phyloP scores from a whole-genome alignment of 23 red algal species.

The Gracilaria domingensis region DNA sequence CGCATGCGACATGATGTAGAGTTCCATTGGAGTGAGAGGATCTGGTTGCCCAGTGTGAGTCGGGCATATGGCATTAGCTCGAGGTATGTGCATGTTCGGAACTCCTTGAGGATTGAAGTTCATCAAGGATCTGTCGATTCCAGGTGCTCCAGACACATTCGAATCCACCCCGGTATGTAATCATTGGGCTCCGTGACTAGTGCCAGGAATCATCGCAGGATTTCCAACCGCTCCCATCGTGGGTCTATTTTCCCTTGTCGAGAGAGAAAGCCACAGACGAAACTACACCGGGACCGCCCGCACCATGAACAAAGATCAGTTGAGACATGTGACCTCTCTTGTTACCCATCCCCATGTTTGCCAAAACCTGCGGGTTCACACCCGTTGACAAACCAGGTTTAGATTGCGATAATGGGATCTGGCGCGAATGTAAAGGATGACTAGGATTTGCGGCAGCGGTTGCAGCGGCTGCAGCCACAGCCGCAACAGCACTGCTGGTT shows the following conservation, averaged over 20 bases:
- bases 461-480: conserved; percentile 48
- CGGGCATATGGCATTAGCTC: not conserved
- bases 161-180: not conserved
- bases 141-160: not conserved
- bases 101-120: conserved; percentile 15
- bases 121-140: not conserved
- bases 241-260: not conserved
- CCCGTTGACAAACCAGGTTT: conserved; percentile 16
- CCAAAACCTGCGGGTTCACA: conserved; percentile 7
- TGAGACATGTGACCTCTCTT: conserved; percentile 25
- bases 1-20: not conserved
- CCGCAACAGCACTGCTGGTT: conserved; percentile 19
- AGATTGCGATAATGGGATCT: not conserved
- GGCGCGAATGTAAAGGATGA: not conserved
- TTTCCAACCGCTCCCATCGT: conserved; percentile 14
- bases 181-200: not conserved
- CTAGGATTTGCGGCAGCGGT: conserved; percentile 36
- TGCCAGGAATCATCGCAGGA: conserved; percentile 6
- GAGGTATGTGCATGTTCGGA: conserved; percentile 1
- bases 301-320: not conserved
- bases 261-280: not conserved
- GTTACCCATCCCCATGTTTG: conserved; percentile 14
- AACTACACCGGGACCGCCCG: not conserved
- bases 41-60: not conserved
- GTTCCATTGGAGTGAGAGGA: not conserved